phyloP scores from a whole-genome alignment of 169 alveolate genomes.

The Cryptosporidium ryanae region DNA sequence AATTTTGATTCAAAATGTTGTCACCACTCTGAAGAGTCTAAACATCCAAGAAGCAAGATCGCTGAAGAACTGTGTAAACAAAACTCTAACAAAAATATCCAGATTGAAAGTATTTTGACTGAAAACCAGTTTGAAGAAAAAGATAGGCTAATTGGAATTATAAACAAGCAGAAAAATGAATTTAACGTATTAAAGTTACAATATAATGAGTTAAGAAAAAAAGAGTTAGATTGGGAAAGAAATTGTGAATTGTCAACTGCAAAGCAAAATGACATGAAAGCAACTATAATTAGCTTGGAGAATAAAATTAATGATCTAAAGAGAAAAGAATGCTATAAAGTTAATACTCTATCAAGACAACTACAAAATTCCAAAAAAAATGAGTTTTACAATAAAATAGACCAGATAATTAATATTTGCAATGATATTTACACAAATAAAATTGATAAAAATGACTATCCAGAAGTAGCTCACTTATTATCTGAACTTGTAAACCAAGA shows the following conservation, averaged over 20 bases:
- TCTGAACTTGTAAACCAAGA: background rate
- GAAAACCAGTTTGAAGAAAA: background rate
- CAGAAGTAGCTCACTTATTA: background rate
- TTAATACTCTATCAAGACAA: conserved; percentile 1
- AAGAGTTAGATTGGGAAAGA: conserved; percentile 38
- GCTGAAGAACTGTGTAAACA: background rate
- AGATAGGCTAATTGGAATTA: conserved; percentile 8
- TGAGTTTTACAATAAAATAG: background rate
- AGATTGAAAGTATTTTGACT: background rate
- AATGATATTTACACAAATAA: background rate
- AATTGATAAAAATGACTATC: background rate
- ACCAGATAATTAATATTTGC: background rate
- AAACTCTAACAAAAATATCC: background rate
- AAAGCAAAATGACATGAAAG: conserved; percentile 45
- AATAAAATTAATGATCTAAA: conserved; percentile 16
- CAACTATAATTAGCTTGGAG: conserved; percentile 10
- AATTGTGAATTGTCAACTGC: conserved; percentile 41
- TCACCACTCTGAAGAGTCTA: background rate
- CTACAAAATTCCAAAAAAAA: conserved; percentile 2
- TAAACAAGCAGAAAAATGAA: conserved; percentile 38
- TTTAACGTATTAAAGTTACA: conserved; percentile 20
- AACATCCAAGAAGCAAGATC: background rate
- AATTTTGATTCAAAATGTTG: background rate
- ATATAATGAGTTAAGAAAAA: conserved; percentile 27
- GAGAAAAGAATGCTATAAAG: conserved; percentile 7